Percentiles rank a stretch among this genome's conserved stretches.
These are phyloP conservation scores for Pichia exigua DNA, from an alignment of 805 yeast species.

Conservation along the genomic window DNA sequence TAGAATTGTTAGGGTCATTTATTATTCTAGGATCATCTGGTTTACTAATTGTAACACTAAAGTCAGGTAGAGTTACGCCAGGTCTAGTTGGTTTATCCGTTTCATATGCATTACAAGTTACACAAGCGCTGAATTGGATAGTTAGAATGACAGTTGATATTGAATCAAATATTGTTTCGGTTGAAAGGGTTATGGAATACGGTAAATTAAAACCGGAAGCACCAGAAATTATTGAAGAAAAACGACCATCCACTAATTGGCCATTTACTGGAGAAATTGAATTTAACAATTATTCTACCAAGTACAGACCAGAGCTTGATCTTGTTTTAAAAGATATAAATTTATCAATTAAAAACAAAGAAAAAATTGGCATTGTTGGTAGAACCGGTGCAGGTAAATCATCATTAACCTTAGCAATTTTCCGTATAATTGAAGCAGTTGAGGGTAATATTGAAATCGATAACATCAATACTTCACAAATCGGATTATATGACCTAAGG, in stretches of 20 bases:
- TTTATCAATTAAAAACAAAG: constrained; percentile 58
- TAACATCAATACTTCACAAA: constrained; percentile 50
- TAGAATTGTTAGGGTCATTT: constrained; percentile 84
- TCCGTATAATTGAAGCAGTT: constrained; percentile 72
- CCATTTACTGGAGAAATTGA: constrained; percentile 62
- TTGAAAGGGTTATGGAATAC: constrained; percentile 61
- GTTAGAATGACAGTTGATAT: constrained; percentile 98
- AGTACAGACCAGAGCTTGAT: constrained; percentile 77
- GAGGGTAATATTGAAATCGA: constrained; percentile 64
- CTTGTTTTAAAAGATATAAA: constrained; percentile 65
- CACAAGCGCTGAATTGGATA: constrained; percentile 94
- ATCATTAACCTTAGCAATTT: constrained; percentile 74
- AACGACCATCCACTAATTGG: constrained; percentile 64
- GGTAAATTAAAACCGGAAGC: constrained; percentile 62
- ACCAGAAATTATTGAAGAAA: constrained; percentile 39
- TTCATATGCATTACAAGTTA: constrained; percentile 86
- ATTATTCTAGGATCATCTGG: constrained; percentile 84
- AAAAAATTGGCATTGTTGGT: constrained; percentile 93
- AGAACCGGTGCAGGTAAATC: constrained; percentile 97
- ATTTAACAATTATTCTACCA: constrained; percentile 69
- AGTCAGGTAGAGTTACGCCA: constrained; percentile 64
- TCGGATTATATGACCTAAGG: constrained; percentile 76
- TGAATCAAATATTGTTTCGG: constrained; percentile 89
- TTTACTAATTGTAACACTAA: constrained; percentile 63
- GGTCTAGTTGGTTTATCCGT: constrained; percentile 93